Evolutionary conservation across 306 rosid species (phyloP), one percentile per base, ranked within the genome.

Genomic region (Cucurbita ficifolia): DNA sequence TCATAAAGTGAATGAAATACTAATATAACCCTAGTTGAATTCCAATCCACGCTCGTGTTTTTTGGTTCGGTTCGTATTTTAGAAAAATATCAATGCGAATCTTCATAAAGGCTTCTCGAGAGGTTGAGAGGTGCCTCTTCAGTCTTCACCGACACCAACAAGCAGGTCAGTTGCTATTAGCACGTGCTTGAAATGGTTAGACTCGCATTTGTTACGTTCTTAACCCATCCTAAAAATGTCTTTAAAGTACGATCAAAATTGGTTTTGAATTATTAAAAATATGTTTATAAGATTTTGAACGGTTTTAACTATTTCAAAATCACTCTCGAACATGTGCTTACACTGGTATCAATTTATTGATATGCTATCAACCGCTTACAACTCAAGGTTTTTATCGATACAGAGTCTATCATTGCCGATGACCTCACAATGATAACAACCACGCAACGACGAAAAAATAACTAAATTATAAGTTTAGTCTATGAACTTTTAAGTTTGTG

Each of bases 41-140:
- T 49, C 18, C 53, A 49, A 13, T 49, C 53, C 18, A 49, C 18
- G 53, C 6, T 49, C 53, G 3, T 29, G 3, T 29, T 29, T 29
- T 29, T 29, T 29, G 1, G 33, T 29, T 29, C 33, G 0, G 33
- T 29, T 29, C 2, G 33, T 29, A 29, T 29, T 29, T 29, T 29
- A 75, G 79, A 51, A 82, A 81, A 75, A 80, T 38, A 70, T 42
- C 58, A 84, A 83, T 70, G 53, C 71, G 42, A 88, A 82, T 65
- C 98, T 40, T 79, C 95, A 79, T 92, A 82, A 65, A 86, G 98
- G 82, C 92, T 94, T 73, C 77, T 89, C 64, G 92, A 89, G 86
- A 86, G 98, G 84, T 63, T 94, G 82, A 87, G 98, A 79, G 97
- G 76, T 42, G 82, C 96, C 70, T 73, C 76, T 17, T 77, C 87